phyloP scores from a whole-genome alignment of 2,329 filamentous ascomycete species.

The Podosphaera leucotricha region DNA sequence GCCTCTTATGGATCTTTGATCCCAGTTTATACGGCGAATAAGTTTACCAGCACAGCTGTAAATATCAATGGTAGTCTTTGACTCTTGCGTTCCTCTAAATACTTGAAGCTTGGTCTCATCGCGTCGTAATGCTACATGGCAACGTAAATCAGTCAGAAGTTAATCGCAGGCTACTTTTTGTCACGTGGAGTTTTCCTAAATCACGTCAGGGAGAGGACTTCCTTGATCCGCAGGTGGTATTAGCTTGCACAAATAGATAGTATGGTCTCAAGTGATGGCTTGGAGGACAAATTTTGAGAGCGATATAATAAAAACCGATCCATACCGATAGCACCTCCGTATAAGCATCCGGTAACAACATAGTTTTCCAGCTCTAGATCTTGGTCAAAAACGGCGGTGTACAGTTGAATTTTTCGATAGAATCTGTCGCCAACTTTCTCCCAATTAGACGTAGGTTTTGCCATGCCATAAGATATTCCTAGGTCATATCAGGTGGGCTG shows the following conservation, averaged over 20 bases:
- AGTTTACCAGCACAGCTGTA: conserved; percentile 84
- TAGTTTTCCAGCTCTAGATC: conserved; percentile 92
- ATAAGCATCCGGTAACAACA: conserved; percentile 73
- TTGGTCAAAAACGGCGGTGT: conserved; percentile 78
- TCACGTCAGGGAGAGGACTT: not conserved
- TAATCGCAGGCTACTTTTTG: not conserved
- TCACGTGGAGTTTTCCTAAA: not conserved
- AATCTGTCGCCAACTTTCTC: conserved; percentile 80
- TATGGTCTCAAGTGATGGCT: not conserved
- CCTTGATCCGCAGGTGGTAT: not conserved
- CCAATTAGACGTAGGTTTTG: conserved; percentile 45
- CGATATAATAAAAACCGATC: conserved; percentile 1
- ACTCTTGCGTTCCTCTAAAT: conserved; percentile 45
- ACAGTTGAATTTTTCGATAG: conserved; percentile 86
- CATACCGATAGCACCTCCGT: conserved; percentile 79
- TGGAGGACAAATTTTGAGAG: not conserved
- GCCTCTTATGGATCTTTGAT: conserved; percentile 66
- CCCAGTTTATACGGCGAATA: conserved; percentile 72
- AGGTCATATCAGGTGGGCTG: not conserved
- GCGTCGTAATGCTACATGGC: conserved; percentile 51
- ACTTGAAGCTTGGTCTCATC: conserved; percentile 68
- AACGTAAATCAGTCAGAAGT: conserved; percentile 3
- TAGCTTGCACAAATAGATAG: not conserved
- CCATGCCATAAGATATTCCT: conserved; percentile 7
- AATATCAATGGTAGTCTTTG: conserved; percentile 73